Percentiles rank a stretch among this genome's conserved stretches.
phyloP scores from a whole-genome alignment of 441 rosid genomes.

The Corymbia citriodora region DNA sequence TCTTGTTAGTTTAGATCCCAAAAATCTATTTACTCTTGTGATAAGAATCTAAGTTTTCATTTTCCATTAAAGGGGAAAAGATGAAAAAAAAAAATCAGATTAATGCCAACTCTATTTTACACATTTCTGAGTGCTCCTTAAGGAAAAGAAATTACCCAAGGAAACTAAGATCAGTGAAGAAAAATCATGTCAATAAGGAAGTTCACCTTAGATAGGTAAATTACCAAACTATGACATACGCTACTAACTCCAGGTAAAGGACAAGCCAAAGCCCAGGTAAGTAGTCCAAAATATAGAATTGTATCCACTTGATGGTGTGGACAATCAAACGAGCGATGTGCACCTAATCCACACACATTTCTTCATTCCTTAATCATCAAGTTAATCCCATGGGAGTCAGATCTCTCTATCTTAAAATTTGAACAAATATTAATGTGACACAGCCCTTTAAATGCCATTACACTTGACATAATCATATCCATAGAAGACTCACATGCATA shows the following conservation, averaged over 20 bases:
- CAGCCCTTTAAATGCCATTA: neutral
- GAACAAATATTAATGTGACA: neutral
- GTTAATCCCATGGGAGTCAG: neutral
- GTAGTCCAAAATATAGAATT: neutral
- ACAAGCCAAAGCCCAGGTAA: neutral
- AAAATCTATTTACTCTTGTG: too few species aligned
- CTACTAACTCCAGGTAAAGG: neutral
- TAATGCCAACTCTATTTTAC: too few species aligned
- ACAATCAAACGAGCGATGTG: neutral
- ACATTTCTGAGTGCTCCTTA: too few species aligned
- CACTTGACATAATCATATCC: neutral
- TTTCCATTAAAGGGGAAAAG: too few species aligned
- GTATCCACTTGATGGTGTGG: neutral
- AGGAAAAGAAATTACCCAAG: rapidly evolving
- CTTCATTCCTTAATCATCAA: neutral
- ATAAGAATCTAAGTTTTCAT: too few species aligned
- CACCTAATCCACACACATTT: neutral
- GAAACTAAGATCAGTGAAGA: too few species aligned
- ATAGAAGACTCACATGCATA: neutral
- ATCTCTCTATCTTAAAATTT: neutral
- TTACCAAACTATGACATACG: neutral
- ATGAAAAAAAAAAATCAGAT: too few species aligned
- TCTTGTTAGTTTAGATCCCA: too few species aligned
- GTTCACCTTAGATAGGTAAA: neutral
- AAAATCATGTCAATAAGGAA: neutral